phyloP scores from a whole-genome alignment of 2,329 filamentous ascomycete species.

The Aspergillus japonicus region DNA sequence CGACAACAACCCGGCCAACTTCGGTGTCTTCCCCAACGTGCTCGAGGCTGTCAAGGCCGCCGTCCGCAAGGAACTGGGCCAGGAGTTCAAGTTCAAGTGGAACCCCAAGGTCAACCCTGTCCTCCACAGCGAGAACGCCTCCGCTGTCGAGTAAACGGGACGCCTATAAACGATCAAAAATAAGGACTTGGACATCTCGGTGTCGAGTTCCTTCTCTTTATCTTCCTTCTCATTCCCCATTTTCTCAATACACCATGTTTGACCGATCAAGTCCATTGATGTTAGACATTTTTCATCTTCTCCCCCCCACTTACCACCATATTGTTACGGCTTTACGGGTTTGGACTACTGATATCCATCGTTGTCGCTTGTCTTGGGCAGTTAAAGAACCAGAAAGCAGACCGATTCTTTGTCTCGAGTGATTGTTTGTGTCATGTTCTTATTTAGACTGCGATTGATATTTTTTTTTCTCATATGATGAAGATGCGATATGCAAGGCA shows the following conservation, averaged over 20 bases:
- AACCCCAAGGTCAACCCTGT: conserved; percentile 70
- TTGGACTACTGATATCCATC: conserved; percentile 28
- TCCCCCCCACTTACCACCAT: not conserved
- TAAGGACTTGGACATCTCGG: not conserved
- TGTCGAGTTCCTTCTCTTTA: conserved; percentile 17
- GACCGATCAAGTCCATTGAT: conserved; percentile 10
- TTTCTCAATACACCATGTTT: conserved; percentile 1
- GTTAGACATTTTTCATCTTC: conserved; percentile 6
- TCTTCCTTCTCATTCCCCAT: conserved; percentile 1
- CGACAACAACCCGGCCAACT: conserved; percentile 72
- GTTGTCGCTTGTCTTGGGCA: conserved; percentile 7
- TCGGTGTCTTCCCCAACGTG: conserved; percentile 73
- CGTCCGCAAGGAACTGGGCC: conserved; percentile 67
- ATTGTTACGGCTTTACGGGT: conserved; percentile 14
- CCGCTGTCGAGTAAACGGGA: conserved; percentile 54
- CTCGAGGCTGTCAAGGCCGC: conserved; percentile 68
- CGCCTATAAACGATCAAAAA: not conserved
- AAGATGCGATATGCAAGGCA: conserved; percentile 1
- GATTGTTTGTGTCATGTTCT: conserved; percentile 2
- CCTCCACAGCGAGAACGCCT: conserved; percentile 52
- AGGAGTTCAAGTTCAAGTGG: conserved; percentile 72
- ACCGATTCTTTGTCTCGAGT: conserved; percentile 2
- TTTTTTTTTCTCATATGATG: conserved; percentile 4
- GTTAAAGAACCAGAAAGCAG: not conserved
- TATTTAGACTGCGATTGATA: conserved; percentile 12